Evolutionary conservation across 352 stramenopile genomes (phyloP).

Genomic region (Pythium phragmiticola): DNA sequence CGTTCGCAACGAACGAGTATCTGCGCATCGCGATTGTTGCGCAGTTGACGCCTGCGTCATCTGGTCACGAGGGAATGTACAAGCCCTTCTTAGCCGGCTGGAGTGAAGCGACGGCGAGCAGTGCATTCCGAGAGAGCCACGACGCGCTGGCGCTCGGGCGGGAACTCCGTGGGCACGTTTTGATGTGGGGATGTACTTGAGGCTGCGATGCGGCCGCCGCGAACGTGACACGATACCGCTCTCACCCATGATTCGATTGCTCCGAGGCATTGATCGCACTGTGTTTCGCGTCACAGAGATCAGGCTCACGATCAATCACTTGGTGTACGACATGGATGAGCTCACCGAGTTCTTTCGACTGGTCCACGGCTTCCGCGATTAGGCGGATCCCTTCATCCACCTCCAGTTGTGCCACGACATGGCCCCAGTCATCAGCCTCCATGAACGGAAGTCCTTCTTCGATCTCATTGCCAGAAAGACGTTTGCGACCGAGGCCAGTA

Average conservation of each 20-base stretch:
- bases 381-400: background rate
- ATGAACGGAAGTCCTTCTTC: slow-evolving; percentile 10
- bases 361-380: slow-evolving; percentile 7
- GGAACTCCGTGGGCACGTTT: too few relatives aligned
- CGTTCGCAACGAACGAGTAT: background rate
- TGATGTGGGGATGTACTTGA: too few relatives aligned
- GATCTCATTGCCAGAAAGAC: background rate
- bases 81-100: background rate
- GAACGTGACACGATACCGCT: too few relatives aligned
- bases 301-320: background rate
- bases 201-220: too few relatives aligned
- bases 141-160: too few relatives aligned
- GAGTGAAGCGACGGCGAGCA: background rate
- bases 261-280: background rate
- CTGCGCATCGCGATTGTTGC: background rate
- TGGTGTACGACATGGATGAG: background rate
- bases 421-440: background rate
- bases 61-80: too few relatives aligned
- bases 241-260: background rate
- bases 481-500: background rate
- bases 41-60: background rate
- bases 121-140: background rate
- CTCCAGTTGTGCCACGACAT: background rate
- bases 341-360: slow-evolving; percentile 1
- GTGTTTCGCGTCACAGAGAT: slow-evolving; percentile 1